Evolutionary conservation across 2,329 filamentous ascomycete species (phyloP), one percentile per base, ranked within the genome.

Genomic region (Calonectria pseudoreteaudii): DNA sequence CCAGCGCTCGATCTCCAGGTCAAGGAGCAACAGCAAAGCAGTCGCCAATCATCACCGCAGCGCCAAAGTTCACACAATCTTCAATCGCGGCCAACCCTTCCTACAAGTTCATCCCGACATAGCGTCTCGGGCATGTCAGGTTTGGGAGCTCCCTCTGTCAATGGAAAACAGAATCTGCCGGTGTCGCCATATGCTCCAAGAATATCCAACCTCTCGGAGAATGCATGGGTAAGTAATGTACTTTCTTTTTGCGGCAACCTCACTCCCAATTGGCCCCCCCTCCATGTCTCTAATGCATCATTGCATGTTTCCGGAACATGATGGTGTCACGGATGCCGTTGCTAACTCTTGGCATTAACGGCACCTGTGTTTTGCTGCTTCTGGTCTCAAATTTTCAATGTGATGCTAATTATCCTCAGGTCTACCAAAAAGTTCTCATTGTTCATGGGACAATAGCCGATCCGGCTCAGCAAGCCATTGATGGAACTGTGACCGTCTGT

Each of bases 381-480:
- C 11, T n/a, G 16, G 52, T 18, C n/a, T 36, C 20, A 18, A 30
- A 41, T 66, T 56, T 56, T 67, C 67, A 38, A 70, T 74, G 70
- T n/a, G 68, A 30, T 75, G 60, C 82, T 83, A 70, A 84, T 78
- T 76, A 36, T 23, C 50, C 41, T 47, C 78, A 98, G 95, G 95
- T 97, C 26, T 95, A 98, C 82, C 95, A 98, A 87, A 98, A 98
- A 83, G 91, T 97, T 11, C 88, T 98, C 26, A 90, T 97, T 30
- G 89, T 98, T 60, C 92, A 93, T 80, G 96, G 96, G 66, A 92
- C 94, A 64, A 93, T 98, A 77, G 95, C 94, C 72, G 94, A 98
- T 76, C 87, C 92, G 31, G 86, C 88, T 41, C 89, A 92, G 67
- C 91, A 91, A 81, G 87, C 91, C 67, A 85, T 97, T 74, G 95